Evolutionary conservation across 768 basidiomycete genomes (phyloP).

Genomic region (Calocybe cyanea): DNA sequence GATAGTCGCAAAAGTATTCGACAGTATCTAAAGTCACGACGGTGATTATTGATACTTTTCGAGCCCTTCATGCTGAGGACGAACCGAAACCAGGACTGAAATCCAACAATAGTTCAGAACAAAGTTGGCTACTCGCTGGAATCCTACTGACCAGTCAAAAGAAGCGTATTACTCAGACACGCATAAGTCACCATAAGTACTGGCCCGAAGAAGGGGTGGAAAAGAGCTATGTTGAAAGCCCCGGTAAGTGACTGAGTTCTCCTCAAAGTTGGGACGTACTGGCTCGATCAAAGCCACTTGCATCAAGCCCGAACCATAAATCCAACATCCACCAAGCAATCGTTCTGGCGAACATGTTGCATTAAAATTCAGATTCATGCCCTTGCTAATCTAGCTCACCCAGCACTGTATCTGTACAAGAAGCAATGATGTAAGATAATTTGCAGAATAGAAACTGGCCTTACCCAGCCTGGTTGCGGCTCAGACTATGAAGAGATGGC

Average conservation of each 20-base stretch:
- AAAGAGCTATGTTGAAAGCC: slow-evolving; percentile 41
- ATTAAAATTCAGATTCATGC: not conserved
- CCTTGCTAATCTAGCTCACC: slow-evolving; percentile 17
- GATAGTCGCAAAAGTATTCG: slow-evolving; percentile 92
- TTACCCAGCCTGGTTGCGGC: slow-evolving; percentile 56
- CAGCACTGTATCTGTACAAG: slow-evolving; percentile 24
- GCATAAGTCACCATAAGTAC: slow-evolving; percentile 89
- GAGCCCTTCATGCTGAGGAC: slow-evolving; percentile 17
- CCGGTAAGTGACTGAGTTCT: not conserved
- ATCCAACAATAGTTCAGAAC: not conserved
- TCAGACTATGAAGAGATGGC: slow-evolving; percentile 39
- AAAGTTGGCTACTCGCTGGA: too few species aligned
- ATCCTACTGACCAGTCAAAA: slow-evolving; percentile 66
- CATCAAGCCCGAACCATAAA: slow-evolving; percentile 93
- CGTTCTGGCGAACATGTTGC: slow-evolving; percentile 15
- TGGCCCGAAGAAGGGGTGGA: slow-evolving; percentile 88
- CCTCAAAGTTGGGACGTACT: slow-evolving; percentile 42
- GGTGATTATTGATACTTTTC: not conserved
- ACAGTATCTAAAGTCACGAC: slow-evolving; percentile 64
- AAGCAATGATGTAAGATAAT: not conserved
- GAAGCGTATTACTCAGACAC: slow-evolving; percentile 86
- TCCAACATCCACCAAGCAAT: slow-evolving; percentile 97
- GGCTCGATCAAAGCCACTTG: slow-evolving; percentile 79
- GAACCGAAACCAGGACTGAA: slow-evolving; percentile 22
- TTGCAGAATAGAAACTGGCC: not conserved